Evolutionary conservation across 2,329 filamentous ascomycete genomes (phyloP), one percentile per base, ranked within the genome.

Genomic region (Sporothrix curviconia): DNA sequence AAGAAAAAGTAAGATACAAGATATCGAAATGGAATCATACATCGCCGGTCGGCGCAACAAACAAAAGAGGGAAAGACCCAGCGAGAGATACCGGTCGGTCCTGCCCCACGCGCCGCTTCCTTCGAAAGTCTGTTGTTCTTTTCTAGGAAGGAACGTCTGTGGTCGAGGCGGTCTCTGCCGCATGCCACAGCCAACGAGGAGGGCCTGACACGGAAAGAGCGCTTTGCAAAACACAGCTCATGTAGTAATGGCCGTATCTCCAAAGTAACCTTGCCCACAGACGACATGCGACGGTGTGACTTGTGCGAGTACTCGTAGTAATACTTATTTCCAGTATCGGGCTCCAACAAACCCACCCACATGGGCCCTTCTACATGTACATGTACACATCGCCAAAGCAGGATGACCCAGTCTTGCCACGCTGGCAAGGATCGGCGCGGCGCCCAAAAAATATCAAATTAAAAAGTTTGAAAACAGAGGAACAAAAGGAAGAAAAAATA

Each of bases 381-480:
- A 36, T 37, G n/a, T 17, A 22, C 46, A 30, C 46, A 51, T 39
- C 32, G 19, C 8, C 32, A 17, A 15, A 7, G 22, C 49, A 28
- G 8, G n/a, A 22, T n/a, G 30, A 44, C 17, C 51, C 52, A 55
- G 52, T n/a, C 17, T 17, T 34, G 40, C 25, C 25, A 19, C 39
- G 14, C 17, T n/a, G 42, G 39, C 28, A 55, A 55, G 14, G 52
- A 55, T 55, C 52, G 40, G 51, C 52, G n/a, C n/a, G n/a, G n/a
- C n/a, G n/a, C n/a, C n/a, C n/a, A 19, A 40, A 9, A 49, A 12
- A 49, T 22, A 44, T 25, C 14, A 19, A 2, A 49, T 11, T 6
- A 37, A 14, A 50, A 17, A 50, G 25, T 15, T 32, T 32, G 28
- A 32, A 32, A 6, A 32, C 28, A 32, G 11, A 32, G 28, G 5